Evolutionary conservation across 768 basidiomycete species (phyloP).

Genomic region (Tylopilus sp.): DNA sequence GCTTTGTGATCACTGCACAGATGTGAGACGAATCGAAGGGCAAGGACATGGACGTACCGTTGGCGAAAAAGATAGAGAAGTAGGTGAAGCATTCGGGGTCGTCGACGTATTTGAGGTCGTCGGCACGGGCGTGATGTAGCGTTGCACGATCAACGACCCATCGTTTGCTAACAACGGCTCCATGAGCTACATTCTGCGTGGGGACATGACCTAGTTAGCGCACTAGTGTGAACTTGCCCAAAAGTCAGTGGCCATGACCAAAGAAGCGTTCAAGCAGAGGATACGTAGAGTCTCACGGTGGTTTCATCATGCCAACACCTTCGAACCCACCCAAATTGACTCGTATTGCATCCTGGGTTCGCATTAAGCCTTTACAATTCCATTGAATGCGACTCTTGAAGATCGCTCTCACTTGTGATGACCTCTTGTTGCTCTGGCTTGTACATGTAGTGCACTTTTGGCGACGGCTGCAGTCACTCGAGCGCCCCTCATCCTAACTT

Average conservation of each 20-base stretch:
- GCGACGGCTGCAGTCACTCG: background rate
- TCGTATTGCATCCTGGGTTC: too few species aligned
- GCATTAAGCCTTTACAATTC: too few species aligned
- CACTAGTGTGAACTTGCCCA: constrained; percentile 92
- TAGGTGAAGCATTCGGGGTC: constrained; percentile 76
- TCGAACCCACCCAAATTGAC: too few species aligned
- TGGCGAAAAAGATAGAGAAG: constrained; percentile 85
- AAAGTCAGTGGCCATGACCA: constrained; percentile 85
- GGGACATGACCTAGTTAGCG: constrained; percentile 25
- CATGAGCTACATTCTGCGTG: constrained; percentile 13
- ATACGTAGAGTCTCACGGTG: too few species aligned
- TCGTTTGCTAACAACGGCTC: constrained; percentile 59
- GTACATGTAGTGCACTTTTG: background rate
- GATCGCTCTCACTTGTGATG: too few species aligned
- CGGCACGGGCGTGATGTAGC: constrained; percentile 65
- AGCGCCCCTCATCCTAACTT: background rate
- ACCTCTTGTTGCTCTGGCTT: background rate
- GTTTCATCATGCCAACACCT: too few species aligned
- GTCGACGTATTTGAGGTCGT: constrained; percentile 78
- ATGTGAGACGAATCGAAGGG: too few species aligned
- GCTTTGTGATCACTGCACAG: constrained; percentile 70
- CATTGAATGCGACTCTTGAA: too few species aligned
- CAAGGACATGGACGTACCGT: constrained; percentile 44
- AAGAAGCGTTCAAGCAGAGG: too few species aligned
- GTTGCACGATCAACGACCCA: constrained; percentile 87